phyloP scores from a whole-genome alignment of 1,284 basidiomycete genomes.

The Irpex rosettiformis region DNA sequence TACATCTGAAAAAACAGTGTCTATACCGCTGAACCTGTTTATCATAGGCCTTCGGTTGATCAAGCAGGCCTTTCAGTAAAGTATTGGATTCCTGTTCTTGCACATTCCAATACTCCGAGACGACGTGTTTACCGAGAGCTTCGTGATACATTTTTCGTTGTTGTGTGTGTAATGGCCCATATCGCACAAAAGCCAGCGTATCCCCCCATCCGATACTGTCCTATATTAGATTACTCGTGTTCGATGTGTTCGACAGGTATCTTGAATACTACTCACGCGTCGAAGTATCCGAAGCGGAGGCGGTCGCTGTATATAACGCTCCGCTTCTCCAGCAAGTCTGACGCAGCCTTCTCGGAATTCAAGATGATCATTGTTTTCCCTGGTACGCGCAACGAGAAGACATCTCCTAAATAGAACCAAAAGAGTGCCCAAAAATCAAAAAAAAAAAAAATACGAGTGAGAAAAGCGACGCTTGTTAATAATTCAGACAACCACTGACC shows the following conservation, averaged over 20 bases:
- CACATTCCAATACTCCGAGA: not conserved
- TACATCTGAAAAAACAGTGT: not conserved
- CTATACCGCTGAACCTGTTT: not conserved
- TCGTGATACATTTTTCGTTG: not conserved
- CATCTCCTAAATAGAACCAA: not conserved
- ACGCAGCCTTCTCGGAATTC: not conserved
- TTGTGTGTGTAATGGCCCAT: not conserved
- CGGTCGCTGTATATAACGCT: not conserved
- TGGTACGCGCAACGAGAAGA: not conserved
- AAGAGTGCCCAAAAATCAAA: not conserved
- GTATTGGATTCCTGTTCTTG: not conserved
- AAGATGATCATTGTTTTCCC: not conserved
- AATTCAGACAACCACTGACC: no score
- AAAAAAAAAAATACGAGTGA: no score
- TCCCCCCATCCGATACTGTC: not conserved
- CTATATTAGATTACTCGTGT: no score
- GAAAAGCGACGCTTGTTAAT: no score
- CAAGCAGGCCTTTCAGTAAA: not conserved
- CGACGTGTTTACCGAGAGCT: not conserved
- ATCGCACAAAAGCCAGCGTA: not conserved
- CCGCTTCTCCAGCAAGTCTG: not conserved
- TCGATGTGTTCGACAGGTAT: no score
- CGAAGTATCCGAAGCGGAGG: not conserved
- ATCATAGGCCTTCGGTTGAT: not conserved
- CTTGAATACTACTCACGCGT: not conserved